Conservation (phyloP, 2,329 filamentous ascomycete species). For the Cercospora janseana region DNA sequence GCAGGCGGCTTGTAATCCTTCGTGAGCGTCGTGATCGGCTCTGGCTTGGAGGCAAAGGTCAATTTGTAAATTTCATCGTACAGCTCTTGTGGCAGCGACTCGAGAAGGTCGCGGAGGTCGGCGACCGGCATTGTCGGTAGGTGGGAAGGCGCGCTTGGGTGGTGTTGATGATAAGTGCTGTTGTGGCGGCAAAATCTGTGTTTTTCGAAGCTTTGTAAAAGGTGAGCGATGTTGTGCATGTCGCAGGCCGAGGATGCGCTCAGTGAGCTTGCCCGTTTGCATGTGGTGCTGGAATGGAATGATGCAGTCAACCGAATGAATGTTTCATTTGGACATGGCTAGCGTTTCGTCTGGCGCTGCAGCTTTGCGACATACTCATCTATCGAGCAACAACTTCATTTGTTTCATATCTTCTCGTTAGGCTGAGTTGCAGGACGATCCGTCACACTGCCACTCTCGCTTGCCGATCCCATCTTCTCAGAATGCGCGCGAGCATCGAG, state of each 20-base stretch:
- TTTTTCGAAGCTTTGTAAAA: too few relatives aligned
- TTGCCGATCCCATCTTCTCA: conserved; percentile 18
- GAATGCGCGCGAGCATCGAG: conserved; percentile 40
- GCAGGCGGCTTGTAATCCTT: neutral
- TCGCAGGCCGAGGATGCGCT: too few relatives aligned
- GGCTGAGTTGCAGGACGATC: conserved; percentile 11
- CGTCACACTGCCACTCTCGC: conserved; percentile 18
- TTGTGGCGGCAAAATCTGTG: too few relatives aligned
- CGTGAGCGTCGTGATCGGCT: neutral
- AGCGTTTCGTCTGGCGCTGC: neutral
- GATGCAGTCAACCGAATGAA: too few relatives aligned
- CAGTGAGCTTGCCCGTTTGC: too few relatives aligned
- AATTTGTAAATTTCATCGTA: neutral
- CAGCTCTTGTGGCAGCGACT: neutral
- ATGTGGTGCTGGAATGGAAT: too few relatives aligned
- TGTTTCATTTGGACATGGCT: too few relatives aligned
- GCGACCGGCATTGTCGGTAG: neutral
- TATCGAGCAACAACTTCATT: too few relatives aligned
- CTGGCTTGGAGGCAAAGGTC: neutral
- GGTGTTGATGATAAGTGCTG: neutral
- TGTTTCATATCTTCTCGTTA: conserved; percentile 19
- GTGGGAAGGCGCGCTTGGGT: neutral
- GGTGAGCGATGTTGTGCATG: too few relatives aligned
- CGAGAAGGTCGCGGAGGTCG: neutral
- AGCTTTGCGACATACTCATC: too few relatives aligned